Evolutionary conservation across 179 eudicot species (phyloP), one percentile per base, ranked within the genome.

Genomic region (Beta macrorhiza): DNA sequence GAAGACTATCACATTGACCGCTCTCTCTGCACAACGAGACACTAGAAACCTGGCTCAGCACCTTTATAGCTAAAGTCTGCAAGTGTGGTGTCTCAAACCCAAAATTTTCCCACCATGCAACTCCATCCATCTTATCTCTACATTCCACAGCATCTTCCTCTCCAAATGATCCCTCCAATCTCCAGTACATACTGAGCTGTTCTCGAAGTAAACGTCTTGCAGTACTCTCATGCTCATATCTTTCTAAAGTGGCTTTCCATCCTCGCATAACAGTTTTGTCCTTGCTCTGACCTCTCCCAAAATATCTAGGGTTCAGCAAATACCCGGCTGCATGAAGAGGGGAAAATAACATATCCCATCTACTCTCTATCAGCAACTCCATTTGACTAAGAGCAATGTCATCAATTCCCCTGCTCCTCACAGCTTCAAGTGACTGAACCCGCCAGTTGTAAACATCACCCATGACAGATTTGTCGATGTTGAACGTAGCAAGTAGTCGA

Each of bases 101-200:
- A 63, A 89, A 89, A 74, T 87, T 87, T 79, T 87, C 91, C 91
- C 89, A 89, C 91, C 89, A 89, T 12, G 89, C 84, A 67, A 89
- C 88, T 8, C 86, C 89, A 64, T 89, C 88, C 91, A 89, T 89
- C 72, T 89, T 89, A 78, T 89, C 89, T 79, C 89, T 80, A 80
- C 86, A 85, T 22, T 87, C 87, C 51, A 87, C 82, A 12, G 89
- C 91, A 68, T 89, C 91, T 82, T 84, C 91, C 79, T 89, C 91
- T 47, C 86, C 91, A n/a, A 89, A 80, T 0, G 89, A 87, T 29
- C 91, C 88, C 62, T 85, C 85, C 44, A 69, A 42, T 79, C 86
- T 79, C 87, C 83, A 84, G 75, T 82, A 89, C 0, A 77, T 64
- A 75, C 91, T 87, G 15, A 87, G 88, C 45, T 89, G 89, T 59